Evolutionary conservation across 2,329 filamentous ascomycete species (phyloP).

Genomic region (Nemania diffusa): DNA sequence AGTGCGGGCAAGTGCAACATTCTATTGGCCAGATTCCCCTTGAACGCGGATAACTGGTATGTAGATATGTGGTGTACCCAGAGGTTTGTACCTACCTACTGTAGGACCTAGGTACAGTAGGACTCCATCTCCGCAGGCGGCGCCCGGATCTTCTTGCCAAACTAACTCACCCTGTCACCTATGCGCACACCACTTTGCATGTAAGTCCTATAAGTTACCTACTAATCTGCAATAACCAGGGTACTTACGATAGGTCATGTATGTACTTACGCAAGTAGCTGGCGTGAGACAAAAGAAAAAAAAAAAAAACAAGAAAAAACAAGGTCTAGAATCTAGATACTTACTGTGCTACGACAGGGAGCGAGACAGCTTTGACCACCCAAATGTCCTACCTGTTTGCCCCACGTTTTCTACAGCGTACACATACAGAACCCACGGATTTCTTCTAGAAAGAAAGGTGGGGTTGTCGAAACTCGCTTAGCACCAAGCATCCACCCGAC

Average conservation of each 20-base stretch:
- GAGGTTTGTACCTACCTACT: not conserved
- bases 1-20: conserved; percentile 19
- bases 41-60: not conserved
- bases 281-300: not conserved
- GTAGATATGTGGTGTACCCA: not conserved
- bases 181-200: too few species aligned
- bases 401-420: conserved; percentile 32
- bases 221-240: not conserved
- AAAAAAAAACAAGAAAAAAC: not conserved
- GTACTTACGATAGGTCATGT: too few species aligned
- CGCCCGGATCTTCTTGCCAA: not conserved
- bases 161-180: not conserved
- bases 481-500: not conserved
- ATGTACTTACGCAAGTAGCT: not conserved
- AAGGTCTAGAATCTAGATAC: too few species aligned
- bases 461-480: not conserved
- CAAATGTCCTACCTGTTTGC: conserved; percentile 12
- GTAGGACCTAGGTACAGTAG: not conserved
- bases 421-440: conserved; percentile 8
- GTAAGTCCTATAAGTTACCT: too few species aligned
- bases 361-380: conserved; percentile 8
- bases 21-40: conserved; percentile 20
- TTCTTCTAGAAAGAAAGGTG: conserved; percentile 33
- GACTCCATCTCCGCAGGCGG: not conserved
- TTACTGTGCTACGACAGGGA: too few species aligned